Conservation (phyloP, 208 protist genomes). For the Leishmania amazonensis region DNA sequence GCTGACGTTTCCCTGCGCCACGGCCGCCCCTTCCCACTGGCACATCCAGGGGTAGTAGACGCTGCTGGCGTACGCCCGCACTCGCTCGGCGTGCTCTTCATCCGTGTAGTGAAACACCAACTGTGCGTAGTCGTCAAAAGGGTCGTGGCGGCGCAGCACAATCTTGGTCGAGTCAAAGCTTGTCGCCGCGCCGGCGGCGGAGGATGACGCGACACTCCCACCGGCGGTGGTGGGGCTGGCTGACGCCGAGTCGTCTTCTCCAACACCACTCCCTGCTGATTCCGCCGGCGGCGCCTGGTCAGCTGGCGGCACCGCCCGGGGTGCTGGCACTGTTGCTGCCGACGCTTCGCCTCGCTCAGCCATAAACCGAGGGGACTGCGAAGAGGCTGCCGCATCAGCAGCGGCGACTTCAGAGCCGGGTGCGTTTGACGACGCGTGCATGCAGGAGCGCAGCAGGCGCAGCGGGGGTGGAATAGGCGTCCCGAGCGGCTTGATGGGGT, state of each 20-base stretch:
- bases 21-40: slow-evolving; percentile 3
- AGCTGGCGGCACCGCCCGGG: neutral
- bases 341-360: neutral
- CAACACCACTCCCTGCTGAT: neutral
- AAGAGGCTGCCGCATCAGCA: neutral
- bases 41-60: slow-evolving; percentile 32
- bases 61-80: slow-evolving; percentile 28
- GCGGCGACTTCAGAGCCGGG: neutral
- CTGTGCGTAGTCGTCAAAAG: slow-evolving; percentile 6
- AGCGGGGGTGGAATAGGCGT: slow-evolving; percentile 71
- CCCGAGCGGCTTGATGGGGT: slow-evolving; percentile 59
- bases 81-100: slow-evolving; percentile 28
- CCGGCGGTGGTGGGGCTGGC: neutral
- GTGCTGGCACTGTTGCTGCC: slow-evolving; percentile 2
- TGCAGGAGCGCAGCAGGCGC: slow-evolving; percentile 46
- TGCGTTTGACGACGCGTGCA: neutral
- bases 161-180: neutral
- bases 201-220: neutral
- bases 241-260: neutral
- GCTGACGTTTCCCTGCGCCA: neutral
- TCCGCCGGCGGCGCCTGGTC: neutral
- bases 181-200: neutral
- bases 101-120: slow-evolving; percentile 21
- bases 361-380: neutral
- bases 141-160: slow-evolving; percentile 22